Conservation (phyloP, 768 basidiomycete genomes). For the Cystofilobasidium capitatum region DNA sequence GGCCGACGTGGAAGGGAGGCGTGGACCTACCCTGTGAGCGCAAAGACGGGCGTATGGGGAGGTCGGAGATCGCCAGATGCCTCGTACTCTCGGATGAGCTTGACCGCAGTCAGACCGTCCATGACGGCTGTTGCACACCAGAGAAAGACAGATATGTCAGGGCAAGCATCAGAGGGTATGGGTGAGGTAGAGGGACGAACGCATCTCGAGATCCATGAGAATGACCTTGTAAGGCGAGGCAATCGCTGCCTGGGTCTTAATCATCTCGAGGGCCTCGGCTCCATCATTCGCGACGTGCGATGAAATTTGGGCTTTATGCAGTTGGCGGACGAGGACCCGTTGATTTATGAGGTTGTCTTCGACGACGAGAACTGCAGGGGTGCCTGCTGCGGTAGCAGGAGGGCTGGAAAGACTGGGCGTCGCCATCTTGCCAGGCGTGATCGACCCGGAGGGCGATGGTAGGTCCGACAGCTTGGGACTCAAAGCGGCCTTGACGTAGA, state of each 20-base stretch:
- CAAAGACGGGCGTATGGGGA: neutral
- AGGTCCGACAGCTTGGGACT: too few species aligned
- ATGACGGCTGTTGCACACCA: constrained; percentile 31
- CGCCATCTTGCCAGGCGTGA: too few species aligned
- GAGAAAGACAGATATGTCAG: too few species aligned
- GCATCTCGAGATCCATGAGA: constrained; percentile 18
- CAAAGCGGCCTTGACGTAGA: constrained; percentile 27
- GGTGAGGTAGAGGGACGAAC: neutral
- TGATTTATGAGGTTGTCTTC: constrained; percentile 25
- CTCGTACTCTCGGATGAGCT: constrained; percentile 26
- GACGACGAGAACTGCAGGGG: too few species aligned
- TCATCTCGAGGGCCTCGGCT: neutral
- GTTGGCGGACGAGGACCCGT: constrained; percentile 14
- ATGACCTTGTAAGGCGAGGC: constrained; percentile 4
- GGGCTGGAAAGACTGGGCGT: too few species aligned
- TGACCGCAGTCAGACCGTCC: constrained; percentile 29
- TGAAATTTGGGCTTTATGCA: constrained; percentile 11
- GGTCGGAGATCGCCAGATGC: constrained; percentile 1
- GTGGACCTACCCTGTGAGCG: neutral
- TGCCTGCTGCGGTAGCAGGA: too few species aligned
- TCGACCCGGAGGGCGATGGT: too few species aligned
- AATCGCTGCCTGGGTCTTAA: neutral
- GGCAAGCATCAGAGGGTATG: too few species aligned
- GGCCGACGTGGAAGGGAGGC: too few species aligned
- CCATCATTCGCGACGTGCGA: constrained; percentile 20